Evolutionary conservation across 2,329 filamentous ascomycete species (phyloP), one percentile per base, ranked within the genome.

Genomic region (Cordyceps farinosa): DNA sequence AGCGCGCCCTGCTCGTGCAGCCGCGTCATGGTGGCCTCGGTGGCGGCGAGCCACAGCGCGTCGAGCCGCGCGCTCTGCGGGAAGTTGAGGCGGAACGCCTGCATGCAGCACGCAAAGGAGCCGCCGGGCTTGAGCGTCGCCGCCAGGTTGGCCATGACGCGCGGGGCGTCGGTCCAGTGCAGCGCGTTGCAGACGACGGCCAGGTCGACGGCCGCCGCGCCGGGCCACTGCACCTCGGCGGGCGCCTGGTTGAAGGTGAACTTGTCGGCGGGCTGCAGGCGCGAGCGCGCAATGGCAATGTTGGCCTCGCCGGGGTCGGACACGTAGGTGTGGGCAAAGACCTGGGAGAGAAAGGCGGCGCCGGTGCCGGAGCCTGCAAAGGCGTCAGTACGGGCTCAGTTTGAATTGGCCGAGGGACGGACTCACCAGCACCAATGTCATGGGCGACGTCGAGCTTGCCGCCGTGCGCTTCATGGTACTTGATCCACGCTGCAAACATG

Each of bases 231-330:
- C 13, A 27, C 52, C 32, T 63, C 61, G 29, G 61, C 61, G 10
- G 61, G 61, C n/a, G 38, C 30, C 27, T 57, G 44, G 32, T 29
- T 13, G 22, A 63, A 58, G 27, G 53, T 51, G 45, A 63, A 63
- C 5, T 34, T 34, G 22, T 13, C n/a, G 29, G 61, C 15, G 36
- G 61, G 61, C 11, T 57, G 44, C 8, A 63, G 61, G 9, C 47
- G 45, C 30, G 29, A 4, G 53, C 61, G 53, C 5, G 61, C 61
- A n/a, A 45, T 34, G 44, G 32, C 54, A 22, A 63, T 57, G 61
- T 63, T 63, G 61, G 61, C 54, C 32, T n/a, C 61, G 53, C 61
- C 61, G 10, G 61, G 61, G 22, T 63, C 61, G 61, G 61, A 63
- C 10, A 63, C 61, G 53, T 63, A 63, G n/a, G 48, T 58, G 53